These are phyloP conservation scores for Pestalotiopsis sp. DNA, from an alignment of 2,329 filamentous ascomycete species.

Conservation along the genomic window DNA sequence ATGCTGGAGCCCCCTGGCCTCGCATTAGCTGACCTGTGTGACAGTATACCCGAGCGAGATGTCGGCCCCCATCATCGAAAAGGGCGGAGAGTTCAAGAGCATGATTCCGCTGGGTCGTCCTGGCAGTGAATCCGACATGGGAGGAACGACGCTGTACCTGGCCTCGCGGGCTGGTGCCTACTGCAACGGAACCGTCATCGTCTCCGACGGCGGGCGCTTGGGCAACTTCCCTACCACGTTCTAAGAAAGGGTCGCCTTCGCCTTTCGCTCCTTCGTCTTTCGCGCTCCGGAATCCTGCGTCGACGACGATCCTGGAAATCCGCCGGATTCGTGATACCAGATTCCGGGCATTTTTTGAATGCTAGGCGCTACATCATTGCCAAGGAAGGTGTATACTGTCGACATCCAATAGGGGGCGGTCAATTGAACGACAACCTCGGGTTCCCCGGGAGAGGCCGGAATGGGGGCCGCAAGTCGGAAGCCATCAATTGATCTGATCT, in stretches of 20 bases:
- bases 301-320: neutral
- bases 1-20: too few relatives aligned
- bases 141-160: slow-evolving; percentile 64
- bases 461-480: slow-evolving; percentile 1
- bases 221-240: slow-evolving; percentile 55
- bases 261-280: too few relatives aligned
- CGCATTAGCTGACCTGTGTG: neutral
- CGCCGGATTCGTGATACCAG: neutral
- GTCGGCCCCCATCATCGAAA: slow-evolving; percentile 48
- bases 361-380: neutral
- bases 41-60: slow-evolving; percentile 63
- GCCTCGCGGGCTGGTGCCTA: slow-evolving; percentile 65
- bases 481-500: neutral
- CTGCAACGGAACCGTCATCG: slow-evolving; percentile 62
- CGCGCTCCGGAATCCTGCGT: neutral
- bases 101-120: slow-evolving; percentile 59
- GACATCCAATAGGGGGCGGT: neutral
- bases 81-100: slow-evolving; percentile 37
- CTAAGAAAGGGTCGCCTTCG: slow-evolving; percentile 27
- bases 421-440: neutral
- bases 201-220: slow-evolving; percentile 65
- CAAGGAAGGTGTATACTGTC: neutral
- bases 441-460: neutral
- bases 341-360: neutral
- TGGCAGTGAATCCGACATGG: slow-evolving; percentile 64